Conservation (phyloP, 2,329 filamentous ascomycete genomes). For the Acrocalymma vagum region DNA sequence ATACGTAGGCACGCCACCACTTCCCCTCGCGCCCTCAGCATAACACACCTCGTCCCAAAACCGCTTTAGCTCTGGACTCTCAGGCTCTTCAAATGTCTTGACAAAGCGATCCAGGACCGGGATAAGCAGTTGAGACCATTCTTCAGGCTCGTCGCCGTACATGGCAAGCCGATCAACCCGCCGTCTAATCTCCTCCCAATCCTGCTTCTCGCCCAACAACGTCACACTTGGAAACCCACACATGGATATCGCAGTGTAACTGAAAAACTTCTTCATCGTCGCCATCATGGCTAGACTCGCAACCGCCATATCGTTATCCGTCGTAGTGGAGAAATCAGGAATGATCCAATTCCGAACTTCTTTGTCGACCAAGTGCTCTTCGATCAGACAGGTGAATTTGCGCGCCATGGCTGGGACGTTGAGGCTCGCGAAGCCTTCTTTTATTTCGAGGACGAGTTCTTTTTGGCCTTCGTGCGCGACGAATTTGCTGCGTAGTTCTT, state of each 20-base stretch:
- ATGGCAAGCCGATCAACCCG: constrained; percentile 54
- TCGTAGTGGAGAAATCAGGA: constrained; percentile 62
- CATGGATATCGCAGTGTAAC: constrained; percentile 28
- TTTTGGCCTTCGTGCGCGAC: constrained; percentile 40
- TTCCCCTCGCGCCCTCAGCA: constrained; percentile 3
- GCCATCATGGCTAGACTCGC: constrained; percentile 62
- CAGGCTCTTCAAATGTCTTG: constrained; percentile 48
- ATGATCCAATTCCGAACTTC: constrained; percentile 58
- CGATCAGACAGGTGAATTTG: constrained; percentile 50
- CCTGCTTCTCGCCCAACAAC: constrained; percentile 55
- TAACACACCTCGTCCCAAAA: constrained; percentile 56
- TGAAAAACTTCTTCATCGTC: constrained; percentile 60
- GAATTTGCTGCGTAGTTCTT: constrained; percentile 22
- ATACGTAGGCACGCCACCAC: constrained; percentile 1
- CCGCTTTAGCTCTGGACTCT: constrained; percentile 35
- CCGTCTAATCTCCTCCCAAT: constrained; percentile 55
- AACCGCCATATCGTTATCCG: constrained; percentile 51
- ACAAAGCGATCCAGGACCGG: constrained; percentile 59
- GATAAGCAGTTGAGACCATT: constrained; percentile 50
- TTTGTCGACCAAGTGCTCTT: constrained; percentile 52
- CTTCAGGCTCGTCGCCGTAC: constrained; percentile 55
- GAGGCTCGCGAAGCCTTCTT: neutral
- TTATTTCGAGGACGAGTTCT: constrained; percentile 8
- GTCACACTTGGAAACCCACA: constrained; percentile 65
- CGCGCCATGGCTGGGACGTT: constrained; percentile 36